phyloP scores from a whole-genome alignment of 2,329 filamentous ascomycete genomes.

The Mycocentrospora acerina region DNA sequence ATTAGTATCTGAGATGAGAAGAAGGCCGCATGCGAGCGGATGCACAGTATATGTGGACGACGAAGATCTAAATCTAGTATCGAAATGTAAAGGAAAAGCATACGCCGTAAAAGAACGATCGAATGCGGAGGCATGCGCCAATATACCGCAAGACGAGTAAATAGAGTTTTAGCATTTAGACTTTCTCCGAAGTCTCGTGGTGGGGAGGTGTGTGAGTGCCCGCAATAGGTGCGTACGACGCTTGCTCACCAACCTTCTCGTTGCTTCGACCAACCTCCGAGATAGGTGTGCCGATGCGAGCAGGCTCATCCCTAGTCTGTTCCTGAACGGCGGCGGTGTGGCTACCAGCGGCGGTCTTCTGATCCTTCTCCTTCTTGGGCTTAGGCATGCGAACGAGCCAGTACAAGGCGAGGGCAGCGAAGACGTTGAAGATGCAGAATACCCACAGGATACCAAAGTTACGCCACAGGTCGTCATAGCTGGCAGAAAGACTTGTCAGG shows the following conservation, averaged over 20 bases:
- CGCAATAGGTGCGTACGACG: constrained; percentile 14
- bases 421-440: constrained; percentile 55
- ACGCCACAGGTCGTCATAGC: constrained; percentile 51
- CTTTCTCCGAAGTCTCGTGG: constrained; percentile 15
- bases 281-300: constrained; percentile 10
- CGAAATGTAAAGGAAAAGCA: neutral
- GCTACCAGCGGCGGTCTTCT: constrained; percentile 6
- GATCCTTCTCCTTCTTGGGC: constrained; percentile 44
- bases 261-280: constrained; percentile 4
- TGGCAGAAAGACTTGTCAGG: constrained; percentile 44
- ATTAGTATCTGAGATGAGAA: too few relatives aligned
- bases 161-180: constrained; percentile 1
- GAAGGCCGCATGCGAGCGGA: too few relatives aligned
- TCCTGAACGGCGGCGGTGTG: constrained; percentile 8
- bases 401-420: constrained; percentile 53
- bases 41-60: too few relatives aligned
- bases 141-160: neutral
- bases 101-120: neutral
- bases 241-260: constrained; percentile 11
- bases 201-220: constrained; percentile 8
- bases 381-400: constrained; percentile 58
- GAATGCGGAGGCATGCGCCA: neutral
- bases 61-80: constrained; percentile 5
- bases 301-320: constrained; percentile 6
- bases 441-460: constrained; percentile 58